A percentile compares a stretch with the other conserved stretches of the same genome.
Conservation (phyloP, 805 yeast genomes). For the Lachancea quebecensis region DNA sequence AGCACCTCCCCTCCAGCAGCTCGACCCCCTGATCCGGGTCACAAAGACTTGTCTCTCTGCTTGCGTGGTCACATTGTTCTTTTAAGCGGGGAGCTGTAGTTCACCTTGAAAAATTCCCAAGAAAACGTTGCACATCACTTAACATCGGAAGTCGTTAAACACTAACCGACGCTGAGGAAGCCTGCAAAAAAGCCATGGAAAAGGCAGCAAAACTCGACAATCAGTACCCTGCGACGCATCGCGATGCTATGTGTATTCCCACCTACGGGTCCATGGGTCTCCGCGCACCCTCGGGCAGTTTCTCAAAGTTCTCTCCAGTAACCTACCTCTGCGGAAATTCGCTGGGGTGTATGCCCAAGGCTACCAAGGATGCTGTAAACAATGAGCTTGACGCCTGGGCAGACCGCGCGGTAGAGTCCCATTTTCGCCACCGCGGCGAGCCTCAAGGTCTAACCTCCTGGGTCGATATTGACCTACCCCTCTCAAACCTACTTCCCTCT, state of each 20-base stretch:
- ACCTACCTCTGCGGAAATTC: slow-evolving; percentile 87
- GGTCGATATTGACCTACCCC: slow-evolving; percentile 80
- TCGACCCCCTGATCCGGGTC: too few species aligned
- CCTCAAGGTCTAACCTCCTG: slow-evolving; percentile 51
- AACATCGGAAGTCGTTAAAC: too few species aligned
- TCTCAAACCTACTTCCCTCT: slow-evolving; percentile 59
- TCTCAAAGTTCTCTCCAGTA: slow-evolving; percentile 18
- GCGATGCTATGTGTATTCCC: slow-evolving; percentile 55
- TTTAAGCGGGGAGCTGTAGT: too few species aligned
- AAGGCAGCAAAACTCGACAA: slow-evolving; percentile 31
- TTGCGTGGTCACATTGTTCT: too few species aligned
- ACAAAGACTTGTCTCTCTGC: too few species aligned
- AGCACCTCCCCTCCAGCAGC: too few species aligned
- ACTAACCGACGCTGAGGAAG: too few species aligned
- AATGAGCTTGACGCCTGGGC: slow-evolving; percentile 81
- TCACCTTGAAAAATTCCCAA: too few species aligned
- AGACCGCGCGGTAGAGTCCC: slow-evolving; percentile 74
- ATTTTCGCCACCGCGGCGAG: slow-evolving; percentile 59
- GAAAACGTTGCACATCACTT: too few species aligned
- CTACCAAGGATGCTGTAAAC: slow-evolving; percentile 48
- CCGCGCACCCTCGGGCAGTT: slow-evolving; percentile 11
- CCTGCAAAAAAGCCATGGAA: slow-evolving; percentile 1
- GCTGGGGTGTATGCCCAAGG: slow-evolving; percentile 80
- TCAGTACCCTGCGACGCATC: slow-evolving; percentile 32
- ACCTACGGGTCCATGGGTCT: slow-evolving; percentile 58